phyloP scores from a whole-genome alignment of 148 eudicot species.

The Simmondsia chinensis region DNA sequence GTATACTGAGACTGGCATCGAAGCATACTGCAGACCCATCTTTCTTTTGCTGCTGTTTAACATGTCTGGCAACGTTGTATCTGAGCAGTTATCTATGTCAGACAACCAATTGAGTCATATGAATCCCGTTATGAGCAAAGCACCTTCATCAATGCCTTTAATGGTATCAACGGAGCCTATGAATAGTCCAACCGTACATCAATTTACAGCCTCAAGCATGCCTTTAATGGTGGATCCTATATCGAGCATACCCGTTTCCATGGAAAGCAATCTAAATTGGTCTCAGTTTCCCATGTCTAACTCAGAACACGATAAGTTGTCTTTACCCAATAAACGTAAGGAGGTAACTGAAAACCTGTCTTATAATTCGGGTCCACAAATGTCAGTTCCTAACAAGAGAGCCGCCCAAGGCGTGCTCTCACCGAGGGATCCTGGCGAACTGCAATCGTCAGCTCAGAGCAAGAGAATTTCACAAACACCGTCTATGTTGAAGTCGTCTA shows the following conservation, averaged over 20 bases:
- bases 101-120: slow-evolving; percentile 30
- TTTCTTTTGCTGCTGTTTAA: slow-evolving; percentile 1
- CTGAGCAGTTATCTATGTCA: slow-evolving; percentile 27
- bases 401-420: slow-evolving; percentile 16
- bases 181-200: slow-evolving; percentile 17
- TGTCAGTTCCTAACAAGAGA: slow-evolving; percentile 27
- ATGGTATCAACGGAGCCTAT: slow-evolving; percentile 28
- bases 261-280: slow-evolving; percentile 11
- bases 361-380: slow-evolving; percentile 16
- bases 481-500: slow-evolving; percentile 18
- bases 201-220: slow-evolving; percentile 26
- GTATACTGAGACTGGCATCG: background rate
- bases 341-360: slow-evolving; percentile 28
- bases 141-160: slow-evolving; percentile 29
- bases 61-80: slow-evolving; percentile 46
- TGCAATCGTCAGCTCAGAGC: slow-evolving; percentile 14
- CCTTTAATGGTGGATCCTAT: slow-evolving; percentile 20
- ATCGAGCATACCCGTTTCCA: slow-evolving; percentile 8
- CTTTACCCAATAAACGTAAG: slow-evolving; percentile 47
- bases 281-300: slow-evolving; percentile 19
- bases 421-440: slow-evolving; percentile 10
- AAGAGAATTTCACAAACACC: slow-evolving; percentile 18
- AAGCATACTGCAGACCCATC: background rate
- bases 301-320: slow-evolving; percentile 19
- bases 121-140: slow-evolving; percentile 25